phyloP scores from a whole-genome alignment of 2,329 filamentous ascomycete genomes.

The Ambrosiella beaveri region DNA sequence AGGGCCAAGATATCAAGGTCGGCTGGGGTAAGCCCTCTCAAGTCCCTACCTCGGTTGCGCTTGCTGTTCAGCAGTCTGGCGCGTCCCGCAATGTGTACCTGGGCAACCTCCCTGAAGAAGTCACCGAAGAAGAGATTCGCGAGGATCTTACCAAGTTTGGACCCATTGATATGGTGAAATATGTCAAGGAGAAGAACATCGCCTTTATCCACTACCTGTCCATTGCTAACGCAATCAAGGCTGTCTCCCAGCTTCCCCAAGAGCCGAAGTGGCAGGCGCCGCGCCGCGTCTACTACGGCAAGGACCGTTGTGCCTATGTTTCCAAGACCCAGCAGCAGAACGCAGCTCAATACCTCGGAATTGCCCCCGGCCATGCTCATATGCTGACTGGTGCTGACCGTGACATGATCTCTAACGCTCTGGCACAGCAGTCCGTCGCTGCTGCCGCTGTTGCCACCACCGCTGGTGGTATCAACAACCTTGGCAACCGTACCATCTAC shows the following conservation, averaged over 20 bases:
- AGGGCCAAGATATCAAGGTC: conserved; percentile 98
- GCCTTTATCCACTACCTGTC: conserved; percentile 96
- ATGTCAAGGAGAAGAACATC: conserved; percentile 94
- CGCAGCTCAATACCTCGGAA: conserved; percentile 91
- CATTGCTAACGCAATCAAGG: conserved; percentile 96
- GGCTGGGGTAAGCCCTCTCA: conserved; percentile 98
- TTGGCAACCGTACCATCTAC: conserved; percentile 95
- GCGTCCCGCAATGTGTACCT: conserved; percentile 95
- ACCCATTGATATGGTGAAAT: conserved; percentile 90
- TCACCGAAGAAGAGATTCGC: conserved; percentile 76
- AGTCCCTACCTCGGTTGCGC: conserved; percentile 90
- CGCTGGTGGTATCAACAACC: conserved; percentile 89
- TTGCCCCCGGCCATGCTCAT: conserved; percentile 89
- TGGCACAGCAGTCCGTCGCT: conserved; percentile 93
- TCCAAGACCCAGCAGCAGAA: conserved; percentile 99
- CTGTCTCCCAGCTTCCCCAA: conserved; percentile 86
- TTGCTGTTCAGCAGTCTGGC: conserved; percentile 92
- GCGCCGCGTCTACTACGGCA: conserved; percentile 93
- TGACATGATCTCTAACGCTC: conserved; percentile 86
- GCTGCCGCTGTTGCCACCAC: conserved; percentile 93
- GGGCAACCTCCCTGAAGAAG: conserved; percentile 80
- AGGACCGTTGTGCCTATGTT: conserved; percentile 94
- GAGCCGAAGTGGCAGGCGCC: conserved; percentile 94
- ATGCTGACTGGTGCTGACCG: conserved; percentile 92
- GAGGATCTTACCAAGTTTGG: conserved; percentile 95